Conservation (phyloP, 1,139 yeast species). For the Nakaseomyces sp. region DNA sequence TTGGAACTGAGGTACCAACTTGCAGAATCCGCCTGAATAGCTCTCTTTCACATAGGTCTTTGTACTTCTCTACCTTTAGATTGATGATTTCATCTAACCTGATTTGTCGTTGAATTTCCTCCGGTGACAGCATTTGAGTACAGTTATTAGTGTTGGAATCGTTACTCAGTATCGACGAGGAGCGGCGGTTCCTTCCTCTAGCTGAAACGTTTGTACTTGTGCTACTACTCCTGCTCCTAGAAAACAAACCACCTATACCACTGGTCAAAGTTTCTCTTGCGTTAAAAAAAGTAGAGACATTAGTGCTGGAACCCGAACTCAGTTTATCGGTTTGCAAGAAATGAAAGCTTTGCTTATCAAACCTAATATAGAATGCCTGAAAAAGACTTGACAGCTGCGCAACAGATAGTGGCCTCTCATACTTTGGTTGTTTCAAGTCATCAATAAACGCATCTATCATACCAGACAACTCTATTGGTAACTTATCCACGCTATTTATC, state of each 20-base stretch:
- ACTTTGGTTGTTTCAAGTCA: slow-evolving; percentile 48
- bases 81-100: slow-evolving; percentile 21
- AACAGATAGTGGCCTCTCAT: slow-evolving; percentile 44
- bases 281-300: slow-evolving; percentile 13
- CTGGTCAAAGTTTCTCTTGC: slow-evolving; percentile 28
- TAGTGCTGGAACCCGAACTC: slow-evolving; percentile 6
- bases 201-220: slow-evolving; percentile 12
- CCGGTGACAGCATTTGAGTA: slow-evolving; percentile 26
- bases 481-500: slow-evolving; percentile 10
- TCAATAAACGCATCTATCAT: slow-evolving; percentile 38
- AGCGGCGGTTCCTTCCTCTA: slow-evolving; percentile 18
- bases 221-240: slow-evolving; percentile 31
- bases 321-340: slow-evolving; percentile 12
- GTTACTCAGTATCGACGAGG: slow-evolving; percentile 26
- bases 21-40: slow-evolving; percentile 24
- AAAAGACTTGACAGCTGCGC: slow-evolving; percentile 45
- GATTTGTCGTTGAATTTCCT: slow-evolving; percentile 25
- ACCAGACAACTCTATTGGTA: slow-evolving; percentile 34
- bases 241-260: slow-evolving; percentile 30
- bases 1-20: slow-evolving; percentile 28
- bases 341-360: slow-evolving; percentile 27
- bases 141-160: slow-evolving; percentile 17
- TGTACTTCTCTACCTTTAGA: slow-evolving; percentile 24
- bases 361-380: slow-evolving; percentile 41
- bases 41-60: slow-evolving; percentile 28